Evolutionary conservation across 2,329 filamentous ascomycete genomes (phyloP).

Genomic region (Verruconis gallopava): DNA sequence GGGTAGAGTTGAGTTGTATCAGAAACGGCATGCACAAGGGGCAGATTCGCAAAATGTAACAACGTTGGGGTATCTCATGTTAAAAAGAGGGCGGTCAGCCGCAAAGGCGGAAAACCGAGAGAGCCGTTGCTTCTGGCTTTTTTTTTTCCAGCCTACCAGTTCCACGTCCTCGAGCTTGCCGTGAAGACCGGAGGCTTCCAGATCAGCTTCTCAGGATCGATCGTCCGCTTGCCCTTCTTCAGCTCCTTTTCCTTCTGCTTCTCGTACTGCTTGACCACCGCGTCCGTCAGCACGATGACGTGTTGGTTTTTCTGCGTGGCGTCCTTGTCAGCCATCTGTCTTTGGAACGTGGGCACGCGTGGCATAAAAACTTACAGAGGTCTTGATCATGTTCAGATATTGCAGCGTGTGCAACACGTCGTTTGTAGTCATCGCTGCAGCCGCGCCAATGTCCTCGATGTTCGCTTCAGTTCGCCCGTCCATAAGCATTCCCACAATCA

Average conservation of each 20-base stretch:
- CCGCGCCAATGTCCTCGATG: constrained; percentile 68
- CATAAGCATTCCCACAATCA: constrained; percentile 76
- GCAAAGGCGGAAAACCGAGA: no score
- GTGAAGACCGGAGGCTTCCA: constrained; percentile 97
- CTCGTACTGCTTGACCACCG: constrained; percentile 55
- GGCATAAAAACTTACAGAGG: constrained; percentile 43
- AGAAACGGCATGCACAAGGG: neutral
- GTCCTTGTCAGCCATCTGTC: neutral
- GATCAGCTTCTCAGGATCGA: constrained; percentile 66
- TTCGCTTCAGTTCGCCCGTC: constrained; percentile 57
- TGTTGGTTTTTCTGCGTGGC: constrained; percentile 64
- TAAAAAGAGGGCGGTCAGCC: no score
- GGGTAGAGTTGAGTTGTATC: no score
- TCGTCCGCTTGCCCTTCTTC: constrained; percentile 59
- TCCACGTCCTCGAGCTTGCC: constrained; percentile 83
- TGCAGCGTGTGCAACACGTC: constrained; percentile 93
- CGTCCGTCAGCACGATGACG: constrained; percentile 83
- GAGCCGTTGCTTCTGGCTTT: no score
- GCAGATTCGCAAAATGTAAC: neutral
- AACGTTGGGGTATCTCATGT: no score
- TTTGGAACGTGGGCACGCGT: neutral
- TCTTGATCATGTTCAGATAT: constrained; percentile 87
- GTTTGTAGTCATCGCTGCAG: constrained; percentile 89
- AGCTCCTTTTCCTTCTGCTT: constrained; percentile 69
- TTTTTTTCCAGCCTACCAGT: no score